Percentiles rank a stretch among this genome's conserved stretches.
Evolutionary conservation across 2,329 filamentous ascomycete species (phyloP).

Genomic region (Colletotrichum sp.): DNA sequence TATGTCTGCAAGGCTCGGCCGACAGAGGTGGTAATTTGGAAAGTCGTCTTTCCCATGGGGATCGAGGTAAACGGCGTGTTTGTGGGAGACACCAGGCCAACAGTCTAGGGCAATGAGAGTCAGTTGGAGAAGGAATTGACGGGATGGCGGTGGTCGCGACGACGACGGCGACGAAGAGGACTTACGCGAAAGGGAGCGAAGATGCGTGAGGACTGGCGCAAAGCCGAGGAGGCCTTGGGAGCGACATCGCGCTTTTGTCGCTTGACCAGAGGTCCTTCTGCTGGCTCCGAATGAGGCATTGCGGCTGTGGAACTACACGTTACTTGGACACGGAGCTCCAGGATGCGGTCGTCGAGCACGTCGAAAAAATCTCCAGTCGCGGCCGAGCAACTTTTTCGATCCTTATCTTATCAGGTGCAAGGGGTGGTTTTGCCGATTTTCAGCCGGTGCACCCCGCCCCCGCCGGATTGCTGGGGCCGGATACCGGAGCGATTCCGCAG

Average conservation of each 20-base stretch:
- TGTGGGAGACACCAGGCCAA: constrained; percentile 92
- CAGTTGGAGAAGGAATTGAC: background rate
- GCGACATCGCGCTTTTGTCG: constrained; percentile 70
- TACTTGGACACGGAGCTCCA: background rate
- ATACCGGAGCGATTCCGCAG: background rate
- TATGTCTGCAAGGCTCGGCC: constrained; percentile 93
- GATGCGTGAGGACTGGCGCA: constrained; percentile 70
- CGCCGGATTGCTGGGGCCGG: background rate
- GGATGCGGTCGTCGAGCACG: constrained; percentile 1
- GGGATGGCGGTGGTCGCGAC: background rate
- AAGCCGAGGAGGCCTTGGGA: constrained; percentile 39
- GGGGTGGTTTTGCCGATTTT: background rate
- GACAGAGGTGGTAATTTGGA: constrained; percentile 95
- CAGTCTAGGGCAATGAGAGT: constrained; percentile 62
- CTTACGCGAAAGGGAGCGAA: constrained; percentile 93
- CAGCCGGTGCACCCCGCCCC: background rate
- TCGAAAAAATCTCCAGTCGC: background rate
- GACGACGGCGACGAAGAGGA: background rate
- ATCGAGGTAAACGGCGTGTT: constrained; percentile 87
- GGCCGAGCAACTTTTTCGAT: background rate
- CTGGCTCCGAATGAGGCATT: constrained; percentile 61
- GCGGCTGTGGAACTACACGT: constrained; percentile 19
- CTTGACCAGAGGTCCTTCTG: constrained; percentile 72
- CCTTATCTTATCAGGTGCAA: constrained; percentile 15
- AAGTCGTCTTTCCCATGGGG: constrained; percentile 90